These are phyloP conservation scores for Naganishia vishniacii DNA, from an alignment of 768 basidiomycete genomes.

Conservation along the genomic window DNA sequence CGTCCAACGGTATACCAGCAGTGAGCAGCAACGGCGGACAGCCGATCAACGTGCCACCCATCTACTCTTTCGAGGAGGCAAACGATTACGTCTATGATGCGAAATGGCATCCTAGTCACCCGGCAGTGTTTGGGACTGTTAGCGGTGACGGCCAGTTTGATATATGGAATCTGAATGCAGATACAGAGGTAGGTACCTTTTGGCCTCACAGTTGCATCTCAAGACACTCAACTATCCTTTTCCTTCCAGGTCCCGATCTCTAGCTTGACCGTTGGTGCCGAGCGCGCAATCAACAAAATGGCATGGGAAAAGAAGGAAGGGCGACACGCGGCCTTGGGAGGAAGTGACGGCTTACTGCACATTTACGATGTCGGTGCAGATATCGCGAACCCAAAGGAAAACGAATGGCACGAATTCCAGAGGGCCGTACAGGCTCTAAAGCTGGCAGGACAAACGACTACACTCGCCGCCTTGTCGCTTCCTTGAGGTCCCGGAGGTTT, in stretches of 20 bases:
- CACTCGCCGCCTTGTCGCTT: neutral
- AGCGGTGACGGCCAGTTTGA: constrained; percentile 95
- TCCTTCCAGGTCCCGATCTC: constrained; percentile 80
- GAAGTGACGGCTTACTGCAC: constrained; percentile 85
- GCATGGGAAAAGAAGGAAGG: constrained; percentile 94
- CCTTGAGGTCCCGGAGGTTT: too few relatives aligned
- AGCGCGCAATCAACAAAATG: constrained; percentile 86
- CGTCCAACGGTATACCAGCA: constrained; percentile 17
- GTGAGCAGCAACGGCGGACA: neutral
- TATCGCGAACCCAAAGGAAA: constrained; percentile 76
- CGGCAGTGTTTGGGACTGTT: constrained; percentile 84
- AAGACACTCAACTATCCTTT: constrained; percentile 30
- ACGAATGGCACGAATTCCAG: constrained; percentile 90
- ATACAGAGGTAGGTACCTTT: constrained; percentile 71
- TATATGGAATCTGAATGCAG: constrained; percentile 94
- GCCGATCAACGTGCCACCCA: constrained; percentile 54
- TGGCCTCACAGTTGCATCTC: constrained; percentile 33
- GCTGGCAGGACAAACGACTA: constrained; percentile 17
- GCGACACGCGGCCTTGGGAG: constrained; percentile 78
- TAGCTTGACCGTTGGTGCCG: constrained; percentile 72
- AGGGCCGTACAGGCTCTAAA: constrained; percentile 69
- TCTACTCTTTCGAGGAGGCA: constrained; percentile 94
- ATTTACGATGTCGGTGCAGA: constrained; percentile 86
- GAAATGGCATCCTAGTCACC: constrained; percentile 94
- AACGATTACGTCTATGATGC: constrained; percentile 99